Base-by-base conservation (phyloP, 2,329 filamentous ascomycete species). In the Colletotrichum abscissum region DNA sequence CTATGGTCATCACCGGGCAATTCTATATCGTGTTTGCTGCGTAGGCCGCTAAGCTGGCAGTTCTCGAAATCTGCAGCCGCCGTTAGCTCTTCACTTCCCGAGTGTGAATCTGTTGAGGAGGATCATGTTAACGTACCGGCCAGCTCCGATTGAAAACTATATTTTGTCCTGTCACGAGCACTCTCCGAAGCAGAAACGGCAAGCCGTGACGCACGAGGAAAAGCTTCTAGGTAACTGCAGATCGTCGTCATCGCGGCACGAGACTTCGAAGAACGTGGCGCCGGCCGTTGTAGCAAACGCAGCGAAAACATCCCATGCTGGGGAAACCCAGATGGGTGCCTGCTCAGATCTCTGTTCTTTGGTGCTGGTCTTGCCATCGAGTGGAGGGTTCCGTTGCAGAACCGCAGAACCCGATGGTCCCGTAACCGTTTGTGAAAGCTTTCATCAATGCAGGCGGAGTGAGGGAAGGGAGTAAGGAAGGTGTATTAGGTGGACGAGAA, bases 91-190 rank as follows among this genome's bases (percentile, higher is more conserved):
- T n/a, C n/a, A n/a, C n/a, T n/a, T n/a, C n/a, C n/a, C n/a, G n/a
- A n/a, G n/a, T n/a, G n/a, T n/a, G n/a, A n/a, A n/a, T n/a, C n/a
- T n/a, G n/a, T n/a, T n/a, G n/a, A n/a, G n/a, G n/a, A n/a, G n/a
- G n/a, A n/a, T n/a, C n/a, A n/a, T n/a, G n/a, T n/a, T n/a, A n/a
- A n/a, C n/a, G n/a, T n/a, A n/a, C n/a, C n/a, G 64, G 73, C 74
- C 78, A 73, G 78, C 81, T 83, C 82, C 75, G 82, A 82, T 83
- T 83, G 82, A 83, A 83, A 83, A 83, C 82, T 83, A 83, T 80
- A 66, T 77, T 73, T 4, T 57, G 65, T 74, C 55, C 62, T 33
- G 63, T 70, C 75, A 74, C 69, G 56, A 76, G 77, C 77, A 72
- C 16, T 42, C 33, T 35, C 63, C 1, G 52, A 46, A 49, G 56